Evolutionary conservation across 2,329 filamentous ascomycete genomes (phyloP).

Genomic region (Fusarium avenaceum): DNA sequence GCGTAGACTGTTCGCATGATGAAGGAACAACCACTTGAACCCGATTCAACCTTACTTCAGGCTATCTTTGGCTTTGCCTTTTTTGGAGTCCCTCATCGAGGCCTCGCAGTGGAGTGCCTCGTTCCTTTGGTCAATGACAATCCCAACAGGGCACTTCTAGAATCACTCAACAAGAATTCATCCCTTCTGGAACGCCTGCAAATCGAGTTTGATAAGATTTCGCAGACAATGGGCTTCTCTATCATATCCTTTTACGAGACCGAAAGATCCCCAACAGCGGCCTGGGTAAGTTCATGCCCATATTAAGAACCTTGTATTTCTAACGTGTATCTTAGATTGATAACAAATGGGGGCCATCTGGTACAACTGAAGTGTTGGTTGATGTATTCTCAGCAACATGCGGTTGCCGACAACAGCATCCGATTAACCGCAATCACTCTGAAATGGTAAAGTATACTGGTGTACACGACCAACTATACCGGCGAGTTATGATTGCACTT

Average conservation of each 20-base stretch:
- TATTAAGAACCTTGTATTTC: neutral
- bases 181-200: neutral
- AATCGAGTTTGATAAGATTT: accelerated
- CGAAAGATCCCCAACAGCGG: neutral
- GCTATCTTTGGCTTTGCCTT: neutral
- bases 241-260: slow-evolving; percentile 10
- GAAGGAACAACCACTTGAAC: accelerated
- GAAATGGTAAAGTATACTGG: slow-evolving; percentile 10
- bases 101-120: neutral
- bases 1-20: neutral
- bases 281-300: neutral
- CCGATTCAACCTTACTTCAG: accelerated
- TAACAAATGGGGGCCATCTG: neutral
- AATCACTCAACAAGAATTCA: neutral
- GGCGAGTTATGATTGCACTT: accelerated
- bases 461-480: neutral
- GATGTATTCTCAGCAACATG: neutral
- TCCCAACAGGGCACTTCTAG: neutral
- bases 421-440: slow-evolving; percentile 1
- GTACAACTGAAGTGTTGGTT: neutral
- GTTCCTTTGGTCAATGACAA: neutral
- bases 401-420: neutral
- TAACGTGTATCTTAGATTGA: neutral
- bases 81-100: slow-evolving; percentile 5
- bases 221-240: accelerated